Percentiles rank a stretch among this genome's conserved stretches.
Conservation (phyloP, 176 grass and related monocot species). For the Bromus sterilis region DNA sequence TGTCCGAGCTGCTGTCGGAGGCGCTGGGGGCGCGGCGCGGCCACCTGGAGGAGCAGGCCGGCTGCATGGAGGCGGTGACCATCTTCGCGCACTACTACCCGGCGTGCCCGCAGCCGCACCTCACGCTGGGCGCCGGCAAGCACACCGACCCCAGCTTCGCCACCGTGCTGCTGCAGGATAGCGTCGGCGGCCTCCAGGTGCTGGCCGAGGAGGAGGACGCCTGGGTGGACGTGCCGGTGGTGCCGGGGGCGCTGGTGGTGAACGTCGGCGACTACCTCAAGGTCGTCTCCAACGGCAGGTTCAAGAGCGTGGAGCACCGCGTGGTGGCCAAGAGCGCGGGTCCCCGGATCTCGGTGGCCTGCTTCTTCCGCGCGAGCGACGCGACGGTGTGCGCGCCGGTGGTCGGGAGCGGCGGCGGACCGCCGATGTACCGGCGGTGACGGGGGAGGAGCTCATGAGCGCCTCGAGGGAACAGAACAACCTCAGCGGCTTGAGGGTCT, state of each 20-base stretch:
- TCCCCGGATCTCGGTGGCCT: background rate
- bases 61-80: background rate
- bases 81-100: background rate
- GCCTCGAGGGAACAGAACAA: too few relatives aligned
- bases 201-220: background rate
- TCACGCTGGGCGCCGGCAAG: background rate
- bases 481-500: too few relatives aligned
- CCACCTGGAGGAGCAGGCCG: background rate
- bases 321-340: background rate
- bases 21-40: background rate
- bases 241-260: background rate
- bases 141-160: slow-evolving; percentile 23
- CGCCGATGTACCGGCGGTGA: background rate
- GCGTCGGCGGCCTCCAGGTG: slow-evolving; percentile 17
- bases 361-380: background rate
- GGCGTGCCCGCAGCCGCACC: background rate
- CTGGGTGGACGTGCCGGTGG: background rate
- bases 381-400: background rate
- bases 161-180: slow-evolving; percentile 29
- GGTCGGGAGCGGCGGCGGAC: background rate
- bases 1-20: slow-evolving; percentile 17
- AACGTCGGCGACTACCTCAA: background rate
- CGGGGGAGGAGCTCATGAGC: background rate
- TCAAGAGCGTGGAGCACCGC: background rate
- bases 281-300: background rate